Conservation (phyloP, 1,139 yeast species). For the Candida freyschussii region DNA sequence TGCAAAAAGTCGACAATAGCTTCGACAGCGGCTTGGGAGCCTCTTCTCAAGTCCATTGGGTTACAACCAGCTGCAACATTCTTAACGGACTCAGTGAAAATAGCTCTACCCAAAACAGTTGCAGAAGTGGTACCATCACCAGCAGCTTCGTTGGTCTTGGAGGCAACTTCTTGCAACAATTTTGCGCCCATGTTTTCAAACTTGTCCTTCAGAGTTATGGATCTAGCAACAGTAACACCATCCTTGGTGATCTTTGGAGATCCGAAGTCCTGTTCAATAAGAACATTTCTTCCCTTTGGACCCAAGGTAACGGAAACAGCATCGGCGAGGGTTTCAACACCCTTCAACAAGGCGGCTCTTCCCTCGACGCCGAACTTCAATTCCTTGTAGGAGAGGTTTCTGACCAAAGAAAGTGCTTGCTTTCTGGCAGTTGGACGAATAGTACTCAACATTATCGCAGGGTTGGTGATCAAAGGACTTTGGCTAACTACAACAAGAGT, state of each 20-base stretch:
- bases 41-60: constrained; percentile 99
- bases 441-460: constrained; percentile 50
- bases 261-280: constrained; percentile 95
- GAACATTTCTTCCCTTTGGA: constrained; percentile 97
- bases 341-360: constrained; percentile 91
- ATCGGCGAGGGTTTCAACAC: constrained; percentile 94
- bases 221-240: constrained; percentile 97
- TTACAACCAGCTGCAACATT: constrained; percentile 99
- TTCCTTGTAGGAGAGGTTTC: constrained; percentile 83
- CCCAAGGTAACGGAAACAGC: constrained; percentile 97
- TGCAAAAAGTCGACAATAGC: constrained; percentile 89
- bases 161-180: constrained; percentile 94
- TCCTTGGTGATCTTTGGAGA: constrained; percentile 98
- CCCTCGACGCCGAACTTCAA: constrained; percentile 98
- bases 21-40: constrained; percentile 97
- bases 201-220: constrained; percentile 83
- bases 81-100: constrained; percentile 95
- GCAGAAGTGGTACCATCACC: constrained; percentile 99
- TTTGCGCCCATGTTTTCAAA: constrained; percentile 97
- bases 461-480: too few relatives aligned
- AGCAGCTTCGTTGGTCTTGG: constrained; percentile 96
- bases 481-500: too few relatives aligned
- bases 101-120: constrained; percentile 94
- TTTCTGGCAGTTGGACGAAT: constrained; percentile 44
- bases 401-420: constrained; percentile 40